Evolutionary conservation across 2,329 filamentous ascomycete species (phyloP).

Genomic region (Exophiala sideris): DNA sequence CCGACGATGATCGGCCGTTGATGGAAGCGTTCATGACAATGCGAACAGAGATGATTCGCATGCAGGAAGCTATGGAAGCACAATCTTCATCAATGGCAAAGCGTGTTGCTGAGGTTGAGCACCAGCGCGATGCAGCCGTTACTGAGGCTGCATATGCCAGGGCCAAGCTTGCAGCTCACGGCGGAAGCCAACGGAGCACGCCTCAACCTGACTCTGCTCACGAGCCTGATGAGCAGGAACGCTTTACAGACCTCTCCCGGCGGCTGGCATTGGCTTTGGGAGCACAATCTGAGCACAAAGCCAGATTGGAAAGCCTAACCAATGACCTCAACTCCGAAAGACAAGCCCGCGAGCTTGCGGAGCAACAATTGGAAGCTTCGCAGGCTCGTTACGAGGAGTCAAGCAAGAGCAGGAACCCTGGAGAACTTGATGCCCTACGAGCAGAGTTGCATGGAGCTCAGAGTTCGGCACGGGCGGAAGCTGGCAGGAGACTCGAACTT

Average conservation of each 20-base stretch:
- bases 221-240: constrained; percentile 62
- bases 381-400: constrained; percentile 80
- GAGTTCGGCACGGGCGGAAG: constrained; percentile 74
- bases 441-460: constrained; percentile 80
- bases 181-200: constrained; percentile 50
- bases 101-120: constrained; percentile 89
- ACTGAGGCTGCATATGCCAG: constrained; percentile 94
- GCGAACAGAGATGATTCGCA: constrained; percentile 81
- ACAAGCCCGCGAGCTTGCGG: constrained; percentile 75
- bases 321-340: constrained; percentile 77
- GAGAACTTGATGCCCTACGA: constrained; percentile 80
- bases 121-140: constrained; percentile 89
- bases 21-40: constrained; percentile 91
- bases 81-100: constrained; percentile 82
- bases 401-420: constrained; percentile 76
- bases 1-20: constrained; percentile 86
- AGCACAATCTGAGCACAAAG: constrained; percentile 74
- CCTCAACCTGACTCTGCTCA: constrained; percentile 56
- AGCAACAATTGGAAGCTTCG: constrained; percentile 79
- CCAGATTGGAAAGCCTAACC: constrained; percentile 66
- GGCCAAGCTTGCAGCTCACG: constrained; percentile 82
- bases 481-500: constrained; percentile 73
- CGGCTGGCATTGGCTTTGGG: constrained; percentile 80
- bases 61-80: constrained; percentile 84
- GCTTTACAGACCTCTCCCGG: constrained; percentile 70